These are phyloP conservation scores for Kurtzmaniella cleridarum DNA, from an alignment of 805 yeast genomes.

Conservation along the genomic window DNA sequence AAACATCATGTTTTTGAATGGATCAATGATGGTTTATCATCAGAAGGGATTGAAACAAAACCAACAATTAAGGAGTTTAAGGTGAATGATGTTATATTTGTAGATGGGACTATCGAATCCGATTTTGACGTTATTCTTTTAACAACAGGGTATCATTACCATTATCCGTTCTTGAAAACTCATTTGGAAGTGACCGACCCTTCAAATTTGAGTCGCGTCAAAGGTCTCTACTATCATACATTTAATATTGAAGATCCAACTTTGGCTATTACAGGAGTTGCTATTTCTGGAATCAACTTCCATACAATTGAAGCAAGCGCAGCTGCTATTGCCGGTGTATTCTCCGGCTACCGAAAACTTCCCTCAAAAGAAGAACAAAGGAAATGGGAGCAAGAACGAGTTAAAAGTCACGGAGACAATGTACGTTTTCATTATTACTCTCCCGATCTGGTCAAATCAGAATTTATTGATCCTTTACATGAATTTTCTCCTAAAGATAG, in stretches of 20 bases:
- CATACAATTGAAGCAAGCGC: constrained; percentile 47
- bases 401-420: constrained; percentile 15
- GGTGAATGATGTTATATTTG: constrained; percentile 19
- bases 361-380: constrained; percentile 38
- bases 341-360: constrained; percentile 33
- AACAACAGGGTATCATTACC: constrained; percentile 49
- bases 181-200: constrained; percentile 18
- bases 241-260: constrained; percentile 41
- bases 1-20: constrained; percentile 24
- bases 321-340: constrained; percentile 55
- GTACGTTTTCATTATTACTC: constrained; percentile 32
- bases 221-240: constrained; percentile 33
- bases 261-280: constrained; percentile 34
- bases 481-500: constrained; percentile 23
- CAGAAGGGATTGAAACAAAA: constrained; percentile 25
- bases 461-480: constrained; percentile 21
- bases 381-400: constrained; percentile 24
- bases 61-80: constrained; percentile 18
- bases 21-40: constrained; percentile 33
- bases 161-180: constrained; percentile 36
- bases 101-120: constrained; percentile 20
- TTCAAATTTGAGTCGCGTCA: constrained; percentile 25
- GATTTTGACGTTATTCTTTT: constrained; percentile 36
- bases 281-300: constrained; percentile 41
- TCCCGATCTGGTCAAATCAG: constrained; percentile 15